These are phyloP conservation scores for Moricandia arvensis DNA, from an alignment of 345 rosid genomes.

Conservation along the genomic window DNA sequence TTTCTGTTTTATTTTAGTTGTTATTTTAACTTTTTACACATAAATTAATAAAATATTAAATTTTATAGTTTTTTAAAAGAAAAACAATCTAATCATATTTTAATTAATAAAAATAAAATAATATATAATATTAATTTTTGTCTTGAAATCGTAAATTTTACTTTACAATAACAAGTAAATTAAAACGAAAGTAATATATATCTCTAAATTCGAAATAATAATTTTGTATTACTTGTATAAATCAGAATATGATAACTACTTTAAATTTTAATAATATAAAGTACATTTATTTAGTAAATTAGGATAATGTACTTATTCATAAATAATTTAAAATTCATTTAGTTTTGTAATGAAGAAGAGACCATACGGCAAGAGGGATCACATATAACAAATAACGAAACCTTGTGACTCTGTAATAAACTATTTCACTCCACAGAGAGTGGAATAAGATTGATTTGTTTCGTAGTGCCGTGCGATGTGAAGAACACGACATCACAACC, in stretches of 20 bases:
- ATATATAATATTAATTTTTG: too few relatives aligned
- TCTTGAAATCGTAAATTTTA: too few relatives aligned
- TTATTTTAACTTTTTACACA: too few relatives aligned
- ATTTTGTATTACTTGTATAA: neutral
- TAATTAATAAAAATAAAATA: too few relatives aligned
- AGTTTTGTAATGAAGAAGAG: neutral
- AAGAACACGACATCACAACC: slow-evolving; percentile 35
- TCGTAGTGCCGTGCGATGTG: slow-evolving; percentile 20
- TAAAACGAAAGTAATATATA: too few relatives aligned
- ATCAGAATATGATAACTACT: neutral
- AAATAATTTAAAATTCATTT: neutral
- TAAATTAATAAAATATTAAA: too few relatives aligned
- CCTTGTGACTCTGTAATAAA: slow-evolving; percentile 29
- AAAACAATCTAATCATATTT: too few relatives aligned
- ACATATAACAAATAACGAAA: neutral
- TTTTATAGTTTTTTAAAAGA: too few relatives aligned
- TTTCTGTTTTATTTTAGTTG: too few relatives aligned
- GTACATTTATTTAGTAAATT: neutral
- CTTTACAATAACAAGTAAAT: too few relatives aligned
- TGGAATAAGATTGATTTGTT: slow-evolving; percentile 26
- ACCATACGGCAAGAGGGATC: neutral
- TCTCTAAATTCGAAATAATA: neutral
- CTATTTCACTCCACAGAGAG: slow-evolving; percentile 11
- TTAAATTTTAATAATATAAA: neutral
- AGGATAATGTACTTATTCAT: neutral